phyloP scores from a whole-genome alignment of 495 filamentous ascomycete genomes.

The Astrothelium macrocarpum region DNA sequence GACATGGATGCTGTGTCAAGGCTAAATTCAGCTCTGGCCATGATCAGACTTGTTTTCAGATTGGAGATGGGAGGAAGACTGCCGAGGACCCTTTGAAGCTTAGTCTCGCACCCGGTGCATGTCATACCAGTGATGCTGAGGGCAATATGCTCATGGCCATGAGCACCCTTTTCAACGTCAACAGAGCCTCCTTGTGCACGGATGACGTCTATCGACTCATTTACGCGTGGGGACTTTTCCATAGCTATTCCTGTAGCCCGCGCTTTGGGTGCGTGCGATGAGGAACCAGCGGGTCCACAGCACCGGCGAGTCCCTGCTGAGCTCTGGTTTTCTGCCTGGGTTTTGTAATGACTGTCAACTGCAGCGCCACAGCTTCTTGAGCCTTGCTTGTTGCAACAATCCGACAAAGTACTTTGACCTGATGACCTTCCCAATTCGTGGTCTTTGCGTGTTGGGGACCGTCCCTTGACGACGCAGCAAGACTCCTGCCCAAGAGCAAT shows the following conservation, averaged over 20 bases:
- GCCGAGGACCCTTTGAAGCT: slow-evolving; percentile 10
- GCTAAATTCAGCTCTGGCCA: slow-evolving; percentile 11
- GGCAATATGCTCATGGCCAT: slow-evolving; percentile 12
- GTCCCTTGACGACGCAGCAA: background rate
- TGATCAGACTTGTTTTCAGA: slow-evolving; percentile 13
- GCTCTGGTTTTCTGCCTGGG: background rate
- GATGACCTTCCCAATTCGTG: background rate
- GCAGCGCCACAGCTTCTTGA: background rate
- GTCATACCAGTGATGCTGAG: slow-evolving; percentile 18
- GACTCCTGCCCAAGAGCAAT: background rate
- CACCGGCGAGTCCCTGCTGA: background rate
- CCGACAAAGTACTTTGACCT: background rate
- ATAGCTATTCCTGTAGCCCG: background rate
- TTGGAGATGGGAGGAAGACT: slow-evolving; percentile 16
- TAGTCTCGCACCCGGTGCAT: slow-evolving; percentile 21
- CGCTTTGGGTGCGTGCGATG: background rate
- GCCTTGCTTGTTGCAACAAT: background rate
- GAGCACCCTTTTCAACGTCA: slow-evolving; percentile 16
- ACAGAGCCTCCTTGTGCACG: background rate
- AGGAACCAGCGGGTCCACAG: background rate
- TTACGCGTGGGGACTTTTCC: background rate
- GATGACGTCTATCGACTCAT: background rate
- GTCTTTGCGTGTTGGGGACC: background rate
- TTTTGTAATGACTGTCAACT: background rate
- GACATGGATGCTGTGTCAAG: slow-evolving; percentile 8